phyloP scores from a whole-genome alignment of 139 green algal species.

The Closterium sp. region DNA sequence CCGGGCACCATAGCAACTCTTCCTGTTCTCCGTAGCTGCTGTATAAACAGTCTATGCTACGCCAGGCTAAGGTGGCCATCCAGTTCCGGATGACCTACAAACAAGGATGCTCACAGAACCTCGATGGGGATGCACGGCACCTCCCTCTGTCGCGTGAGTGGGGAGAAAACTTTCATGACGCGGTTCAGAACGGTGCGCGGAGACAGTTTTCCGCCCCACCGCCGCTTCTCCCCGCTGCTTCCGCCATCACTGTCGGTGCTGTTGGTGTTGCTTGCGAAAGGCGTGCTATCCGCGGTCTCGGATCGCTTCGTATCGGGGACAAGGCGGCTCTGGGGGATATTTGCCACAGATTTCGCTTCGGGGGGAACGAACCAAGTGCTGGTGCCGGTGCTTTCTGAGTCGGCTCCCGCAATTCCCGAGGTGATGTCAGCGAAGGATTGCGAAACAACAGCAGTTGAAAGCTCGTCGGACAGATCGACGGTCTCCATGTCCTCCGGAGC shows the following conservation, averaged over 20 bases:
- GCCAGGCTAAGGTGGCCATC: too few relatives aligned
- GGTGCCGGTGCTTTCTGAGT: not conserved
- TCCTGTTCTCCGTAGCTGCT: not conserved
- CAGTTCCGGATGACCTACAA: not conserved
- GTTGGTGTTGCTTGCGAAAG: not conserved
- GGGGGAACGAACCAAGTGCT: not conserved
- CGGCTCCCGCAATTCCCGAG: not conserved
- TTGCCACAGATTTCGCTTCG: not conserved
- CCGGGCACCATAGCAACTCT: not conserved
- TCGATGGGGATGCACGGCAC: not conserved
- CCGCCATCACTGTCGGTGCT: not conserved
- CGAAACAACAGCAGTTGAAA: not conserved
- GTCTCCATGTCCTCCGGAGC: not conserved
- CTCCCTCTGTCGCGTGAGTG: not conserved
- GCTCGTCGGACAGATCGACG: not conserved
- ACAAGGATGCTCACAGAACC: not conserved
- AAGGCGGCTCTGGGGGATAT: too few relatives aligned
- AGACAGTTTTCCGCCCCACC: not conserved
- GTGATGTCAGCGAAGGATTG: not conserved
- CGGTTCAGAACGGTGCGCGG: not conserved
- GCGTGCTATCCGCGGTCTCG: not conserved
- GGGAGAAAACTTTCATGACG: not conserved
- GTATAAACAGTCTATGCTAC: not conserved
- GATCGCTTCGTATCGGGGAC: not conserved
- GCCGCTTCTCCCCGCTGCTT: not conserved